A percentile compares a stretch with the other conserved stretches of the same genome.
These are phyloP conservation scores for Candida vartiovaarae DNA, from an alignment of 805 yeast species.

Conservation along the genomic window DNA sequence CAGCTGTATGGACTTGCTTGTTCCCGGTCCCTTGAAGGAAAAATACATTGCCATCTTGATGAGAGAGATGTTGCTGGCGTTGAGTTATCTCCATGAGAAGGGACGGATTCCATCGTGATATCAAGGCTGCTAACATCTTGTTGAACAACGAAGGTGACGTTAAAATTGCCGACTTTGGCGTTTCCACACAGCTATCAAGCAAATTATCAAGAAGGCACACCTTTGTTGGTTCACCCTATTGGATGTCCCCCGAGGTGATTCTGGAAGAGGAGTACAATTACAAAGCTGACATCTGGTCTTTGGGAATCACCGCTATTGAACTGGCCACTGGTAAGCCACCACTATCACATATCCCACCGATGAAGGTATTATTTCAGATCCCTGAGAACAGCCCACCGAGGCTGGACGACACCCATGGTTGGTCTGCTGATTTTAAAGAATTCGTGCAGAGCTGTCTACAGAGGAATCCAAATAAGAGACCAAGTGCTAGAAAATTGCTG, in stretches of 20 bases:
- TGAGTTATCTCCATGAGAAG: slow-evolving; percentile 63
- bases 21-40: slow-evolving; percentile 89
- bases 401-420: slow-evolving; percentile 63
- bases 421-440: slow-evolving; percentile 55
- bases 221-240: slow-evolving; percentile 78
- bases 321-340: slow-evolving; percentile 98
- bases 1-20: slow-evolving; percentile 62
- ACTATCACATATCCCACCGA: slow-evolving; percentile 58
- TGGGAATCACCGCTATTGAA: slow-evolving; percentile 91
- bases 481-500: slow-evolving; percentile 54
- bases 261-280: slow-evolving; percentile 80
- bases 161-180: slow-evolving; percentile 94
- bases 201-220: slow-evolving; percentile 59
- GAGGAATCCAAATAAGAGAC: slow-evolving; percentile 61
- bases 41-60: slow-evolving; percentile 68
- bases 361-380: slow-evolving; percentile 31
- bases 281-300: slow-evolving; percentile 95
- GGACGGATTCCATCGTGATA: slow-evolving; percentile 91
- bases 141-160: slow-evolving; percentile 65
- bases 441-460: slow-evolving; percentile 67
- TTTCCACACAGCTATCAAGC: slow-evolving; percentile 75
- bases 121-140: slow-evolving; percentile 87
- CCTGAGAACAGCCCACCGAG: slow-evolving; percentile 79
- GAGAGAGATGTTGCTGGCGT: slow-evolving; percentile 71
- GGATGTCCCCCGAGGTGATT: slow-evolving; percentile 99